Evolutionary conservation across 2,329 filamentous ascomycete species (phyloP).

Genomic region (Venturia aucupariae): DNA sequence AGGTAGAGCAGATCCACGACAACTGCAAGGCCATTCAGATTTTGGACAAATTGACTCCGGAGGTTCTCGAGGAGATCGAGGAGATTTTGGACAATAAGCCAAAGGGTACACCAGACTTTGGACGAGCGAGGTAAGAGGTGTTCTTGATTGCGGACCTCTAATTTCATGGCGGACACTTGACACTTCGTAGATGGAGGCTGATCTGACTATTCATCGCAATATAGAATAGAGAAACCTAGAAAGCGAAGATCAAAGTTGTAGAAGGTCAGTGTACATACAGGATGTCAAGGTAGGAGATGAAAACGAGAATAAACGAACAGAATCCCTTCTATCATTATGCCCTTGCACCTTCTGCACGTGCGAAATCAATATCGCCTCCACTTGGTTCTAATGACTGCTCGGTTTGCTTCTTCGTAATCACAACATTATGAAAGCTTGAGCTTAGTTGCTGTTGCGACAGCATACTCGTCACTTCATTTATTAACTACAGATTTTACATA

Average conservation of each 20-base stretch:
- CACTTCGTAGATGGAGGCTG: neutral
- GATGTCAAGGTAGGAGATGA: too few relatives aligned
- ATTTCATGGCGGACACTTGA: neutral
- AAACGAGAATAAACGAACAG: too few relatives aligned
- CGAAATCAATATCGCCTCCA: too few relatives aligned
- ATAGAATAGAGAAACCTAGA: neutral
- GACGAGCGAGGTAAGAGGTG: slow-evolving; percentile 17
- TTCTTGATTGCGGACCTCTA: neutral
- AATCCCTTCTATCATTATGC: too few relatives aligned
- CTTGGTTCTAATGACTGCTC: too few relatives aligned
- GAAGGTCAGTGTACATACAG: neutral
- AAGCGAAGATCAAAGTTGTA: neutral
- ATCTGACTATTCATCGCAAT: neutral
- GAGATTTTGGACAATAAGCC: slow-evolving; percentile 32
- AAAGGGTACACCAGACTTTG: slow-evolving; percentile 18
- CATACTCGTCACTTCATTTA: too few relatives aligned
- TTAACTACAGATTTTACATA: too few relatives aligned
- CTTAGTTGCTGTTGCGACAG: too few relatives aligned
- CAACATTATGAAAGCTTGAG: too few relatives aligned
- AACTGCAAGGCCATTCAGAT: slow-evolving; percentile 33
- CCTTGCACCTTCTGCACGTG: too few relatives aligned
- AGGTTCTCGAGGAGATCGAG: slow-evolving; percentile 33
- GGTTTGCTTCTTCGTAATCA: too few relatives aligned
- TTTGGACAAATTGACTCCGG: slow-evolving; percentile 29
- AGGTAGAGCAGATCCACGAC: slow-evolving; percentile 37